A percentile compares a stretch with the other conserved stretches of the same genome.
phyloP scores from a whole-genome alignment of 805 yeast species.

The Myxozyma monticola region DNA sequence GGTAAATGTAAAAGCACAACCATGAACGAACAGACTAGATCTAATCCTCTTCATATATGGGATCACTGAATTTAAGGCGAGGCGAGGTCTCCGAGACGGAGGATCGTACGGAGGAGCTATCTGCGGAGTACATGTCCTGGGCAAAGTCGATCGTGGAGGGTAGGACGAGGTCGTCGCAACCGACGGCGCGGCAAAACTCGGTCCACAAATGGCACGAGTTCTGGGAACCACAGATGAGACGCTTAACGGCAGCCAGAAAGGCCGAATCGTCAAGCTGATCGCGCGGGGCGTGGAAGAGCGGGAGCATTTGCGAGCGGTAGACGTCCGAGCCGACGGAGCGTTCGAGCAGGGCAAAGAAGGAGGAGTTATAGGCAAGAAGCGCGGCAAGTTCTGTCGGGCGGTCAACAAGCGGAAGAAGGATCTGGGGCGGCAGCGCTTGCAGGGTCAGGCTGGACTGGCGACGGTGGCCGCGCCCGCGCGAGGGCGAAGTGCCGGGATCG shows the following conservation, averaged over 20 bases:
- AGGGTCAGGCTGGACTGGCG: constrained; percentile 14
- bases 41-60: too few relatives aligned
- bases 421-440: constrained; percentile 24
- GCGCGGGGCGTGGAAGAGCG: constrained; percentile 13
- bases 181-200: constrained; percentile 24
- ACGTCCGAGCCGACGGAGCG: constrained; percentile 16
- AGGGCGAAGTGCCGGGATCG: background rate
- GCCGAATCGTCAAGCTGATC: constrained; percentile 14
- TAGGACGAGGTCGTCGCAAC: constrained; percentile 15
- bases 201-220: constrained; percentile 17
- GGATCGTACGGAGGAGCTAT: too few relatives aligned
- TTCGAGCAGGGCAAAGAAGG: constrained; percentile 18
- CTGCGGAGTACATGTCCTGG: too few relatives aligned
- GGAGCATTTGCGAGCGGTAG: constrained; percentile 17
- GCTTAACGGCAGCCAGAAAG: constrained; percentile 9
- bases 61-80: too few relatives aligned
- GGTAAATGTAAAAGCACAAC: too few relatives aligned
- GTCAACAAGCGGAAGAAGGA: constrained; percentile 26
- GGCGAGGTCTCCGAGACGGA: too few relatives aligned
- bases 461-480: constrained; percentile 8
- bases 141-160: background rate
- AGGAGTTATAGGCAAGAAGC: constrained; percentile 13
- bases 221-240: constrained; percentile 12
- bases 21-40: too few relatives aligned
- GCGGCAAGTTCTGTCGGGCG: constrained; percentile 22